phyloP scores from a whole-genome alignment of 1,284 basidiomycete genomes.

The Athelia psychrophila region DNA sequence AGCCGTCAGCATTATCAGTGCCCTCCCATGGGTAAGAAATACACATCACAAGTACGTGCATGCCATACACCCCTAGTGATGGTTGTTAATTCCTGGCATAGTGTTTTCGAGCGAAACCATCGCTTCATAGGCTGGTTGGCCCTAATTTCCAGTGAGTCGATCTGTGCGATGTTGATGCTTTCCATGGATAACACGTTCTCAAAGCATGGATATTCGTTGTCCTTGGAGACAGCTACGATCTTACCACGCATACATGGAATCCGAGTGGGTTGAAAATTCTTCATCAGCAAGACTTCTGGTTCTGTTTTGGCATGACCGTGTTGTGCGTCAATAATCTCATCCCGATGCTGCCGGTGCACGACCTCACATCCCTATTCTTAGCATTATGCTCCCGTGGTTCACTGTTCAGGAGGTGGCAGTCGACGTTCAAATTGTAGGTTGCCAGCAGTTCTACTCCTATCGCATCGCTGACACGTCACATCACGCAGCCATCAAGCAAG shows the following conservation, averaged over 20 bases:
- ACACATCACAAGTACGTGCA: conserved; percentile 70
- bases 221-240: conserved; percentile 58
- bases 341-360: background rate
- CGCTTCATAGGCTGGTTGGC: conserved; percentile 74
- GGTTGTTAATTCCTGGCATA: conserved; percentile 17
- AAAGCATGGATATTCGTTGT: conserved; percentile 59
- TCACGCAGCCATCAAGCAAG: conserved; percentile 51
- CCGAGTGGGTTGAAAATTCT: conserved; percentile 50
- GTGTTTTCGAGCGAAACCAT: conserved; percentile 72
- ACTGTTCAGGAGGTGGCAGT: conserved; percentile 52
- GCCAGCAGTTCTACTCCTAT: background rate
- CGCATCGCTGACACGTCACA: conserved; percentile 10
- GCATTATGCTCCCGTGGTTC: conserved; percentile 56
- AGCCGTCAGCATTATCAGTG: conserved; percentile 53
- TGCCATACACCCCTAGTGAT: background rate
- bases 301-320: conserved; percentile 51
- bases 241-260: conserved; percentile 51
- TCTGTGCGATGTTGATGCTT: background rate
- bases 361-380: conserved; percentile 17
- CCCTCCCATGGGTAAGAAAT: conserved; percentile 73
- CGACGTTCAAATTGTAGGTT: conserved; percentile 52
- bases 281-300: conserved; percentile 75
- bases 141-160: conserved; percentile 52
- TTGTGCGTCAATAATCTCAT: conserved; percentile 35
- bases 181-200: conserved; percentile 1